Evolutionary conservation across 2,329 filamentous ascomycete genomes (phyloP), one percentile per base, ranked within the genome.

Genomic region (Pyrenophora teres): DNA sequence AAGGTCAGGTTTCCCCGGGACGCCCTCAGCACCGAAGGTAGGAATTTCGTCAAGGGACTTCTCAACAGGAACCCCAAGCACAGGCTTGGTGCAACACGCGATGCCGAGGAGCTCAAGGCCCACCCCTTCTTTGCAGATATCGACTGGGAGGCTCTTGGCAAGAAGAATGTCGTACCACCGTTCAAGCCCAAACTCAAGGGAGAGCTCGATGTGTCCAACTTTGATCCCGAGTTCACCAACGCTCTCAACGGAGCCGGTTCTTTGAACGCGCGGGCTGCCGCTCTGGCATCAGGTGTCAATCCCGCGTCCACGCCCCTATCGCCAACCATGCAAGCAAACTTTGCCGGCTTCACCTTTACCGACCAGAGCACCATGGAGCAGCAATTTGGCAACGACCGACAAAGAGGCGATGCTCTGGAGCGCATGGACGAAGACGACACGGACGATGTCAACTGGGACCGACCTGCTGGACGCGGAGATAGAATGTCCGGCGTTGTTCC

Each of bases 321-420:
- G 12, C 94, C 94, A 0, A 95, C 91, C 2, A 92, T 97, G 76
- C 94, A 99, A 76, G 94, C 93, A 57, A 97, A 97, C 70, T 99
- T 99, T 80, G 90, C 94, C 68, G 94, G 94, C 30, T 99, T 99
- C 75, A 99, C 94, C 0, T 99, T 96, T 73, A 94, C 97, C n/a
- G 94, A 97, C 65, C 93, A 97, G 77, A 97, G 90, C 68, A 90
- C 90, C 2, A 87, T 99, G 49, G 92, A 97, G 45, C 90, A 93
- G 57, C 87, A 94, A 60, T 92, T 90, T 50, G 63, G 55, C 18
- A 46, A 48, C 15, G 51, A 64, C 53, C 71, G 65, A 18, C 73
- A 75, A 46, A 67, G 73, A n/a, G 67, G 73, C 23, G 71, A 69
- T 48, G 68, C 43, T 13, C 27, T 63, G 56, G 75, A 74, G 59